Base-by-base conservation (phyloP, 257 asterid genomes). In the Nicotiana noctiflora region DNA sequence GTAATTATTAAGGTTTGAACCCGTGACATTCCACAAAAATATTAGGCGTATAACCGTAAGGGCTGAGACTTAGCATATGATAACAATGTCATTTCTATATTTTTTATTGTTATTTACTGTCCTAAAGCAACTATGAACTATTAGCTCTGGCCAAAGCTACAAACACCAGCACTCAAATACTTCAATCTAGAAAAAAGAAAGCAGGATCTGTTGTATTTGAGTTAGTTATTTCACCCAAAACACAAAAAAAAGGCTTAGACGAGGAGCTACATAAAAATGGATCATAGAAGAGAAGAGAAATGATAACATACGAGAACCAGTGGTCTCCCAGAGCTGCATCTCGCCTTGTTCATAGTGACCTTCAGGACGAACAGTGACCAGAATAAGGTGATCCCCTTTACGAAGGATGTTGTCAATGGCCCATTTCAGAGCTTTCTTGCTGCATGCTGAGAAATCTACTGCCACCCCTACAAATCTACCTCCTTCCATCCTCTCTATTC, bases 281-380 rank as follows among this genome's bases (percentile, higher is more conserved):
- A 64, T 64, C 55, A 51, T 40, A 18, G 40, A 34, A 37, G 46
- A 37, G 46, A 37, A 37, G 9, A 82, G 3, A 1, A 66, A 11
- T n/a, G 56, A n/a, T 72, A 13, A 25, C 94, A 70, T 94, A 95
- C 99, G 99, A 80, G 99, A 95, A 63, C 99, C 98, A 65, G 97
- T 93, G 88, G 93, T 31, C 80, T 77, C 93, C 99, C 99, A 95
- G 5, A 95, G 97, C 88, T 95, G 98, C 93, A 91, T 85, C 95
- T 95, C 99, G 53, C 99, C 97, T 1, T 88, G 70, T 79, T 95
- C 99, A 78, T 92, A 95, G 19, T 89, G 9, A 40, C 88, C 90
- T 68, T 89, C 90, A 2, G 95, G 97, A n/a, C 83, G 98, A 13
- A 89, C 88, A 37, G 81, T 77, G 64, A 95, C 80, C 67, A 95